Evolutionary conservation across 331 rosid species (phyloP).

Genomic region (Quercus lobata): DNA sequence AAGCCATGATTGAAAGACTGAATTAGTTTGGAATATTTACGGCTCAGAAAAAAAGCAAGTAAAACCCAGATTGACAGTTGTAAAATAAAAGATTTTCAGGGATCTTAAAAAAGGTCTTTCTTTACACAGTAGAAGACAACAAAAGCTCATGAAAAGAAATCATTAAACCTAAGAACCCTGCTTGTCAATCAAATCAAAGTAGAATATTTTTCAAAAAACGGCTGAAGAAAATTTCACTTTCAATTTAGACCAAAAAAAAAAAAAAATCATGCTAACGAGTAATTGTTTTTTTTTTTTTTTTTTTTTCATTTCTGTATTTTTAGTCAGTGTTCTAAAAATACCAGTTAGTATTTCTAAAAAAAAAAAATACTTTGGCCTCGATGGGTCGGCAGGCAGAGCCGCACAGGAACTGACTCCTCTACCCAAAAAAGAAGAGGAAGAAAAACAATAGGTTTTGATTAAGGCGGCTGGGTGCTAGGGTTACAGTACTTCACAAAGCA

Average conservation of each 20-base stretch:
- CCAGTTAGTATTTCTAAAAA: neutral
- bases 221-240: neutral
- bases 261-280: no score
- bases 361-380: neutral
- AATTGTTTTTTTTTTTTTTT: no score
- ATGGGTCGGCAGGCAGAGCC: slow-evolving; percentile 22
- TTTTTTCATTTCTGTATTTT: no score
- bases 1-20: slow-evolving; percentile 34
- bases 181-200: slow-evolving; percentile 36
- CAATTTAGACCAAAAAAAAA: neutral
- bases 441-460: slow-evolving; percentile 5
- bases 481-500: slow-evolving; percentile 27
- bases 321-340: accelerated
- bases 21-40: slow-evolving; percentile 28
- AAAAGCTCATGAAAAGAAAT: slow-evolving; percentile 34
- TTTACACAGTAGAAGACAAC: slow-evolving; percentile 42
- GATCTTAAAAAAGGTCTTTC: slow-evolving; percentile 23
- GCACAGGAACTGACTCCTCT: slow-evolving; percentile 27
- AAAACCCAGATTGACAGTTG: slow-evolving; percentile 61
- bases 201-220: neutral
- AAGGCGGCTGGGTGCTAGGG: slow-evolving; percentile 74
- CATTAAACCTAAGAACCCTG: slow-evolving; percentile 29
- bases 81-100: slow-evolving; percentile 30
- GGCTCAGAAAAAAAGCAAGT: slow-evolving; percentile 33
- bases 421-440: slow-evolving; percentile 22